Evolutionary conservation across 257 asterid genomes (phyloP).

Genomic region (Echites panduratus): DNA sequence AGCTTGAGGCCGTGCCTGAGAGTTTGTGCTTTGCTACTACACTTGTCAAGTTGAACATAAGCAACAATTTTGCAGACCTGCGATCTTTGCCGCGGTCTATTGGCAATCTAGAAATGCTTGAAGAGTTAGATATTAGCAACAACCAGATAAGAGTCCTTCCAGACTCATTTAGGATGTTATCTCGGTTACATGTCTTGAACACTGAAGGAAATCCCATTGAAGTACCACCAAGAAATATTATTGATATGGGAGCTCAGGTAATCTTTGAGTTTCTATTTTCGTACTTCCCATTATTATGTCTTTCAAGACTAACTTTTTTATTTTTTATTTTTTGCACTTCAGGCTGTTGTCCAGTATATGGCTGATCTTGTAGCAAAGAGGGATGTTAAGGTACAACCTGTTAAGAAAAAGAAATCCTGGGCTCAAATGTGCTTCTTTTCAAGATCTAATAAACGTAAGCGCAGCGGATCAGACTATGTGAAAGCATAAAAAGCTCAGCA

Average conservation of each 20-base stretch:
- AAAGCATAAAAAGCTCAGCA: slow-evolving; percentile 18
- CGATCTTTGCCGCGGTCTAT: slow-evolving; percentile 70
- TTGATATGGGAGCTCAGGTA: slow-evolving; percentile 74
- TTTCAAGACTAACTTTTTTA: slow-evolving; percentile 6
- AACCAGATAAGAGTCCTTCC: slow-evolving; percentile 77
- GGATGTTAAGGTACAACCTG: slow-evolving; percentile 50
- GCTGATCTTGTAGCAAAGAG: slow-evolving; percentile 62
- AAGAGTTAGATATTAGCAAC: slow-evolving; percentile 80
- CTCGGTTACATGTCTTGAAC: slow-evolving; percentile 45
- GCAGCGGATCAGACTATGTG: slow-evolving; percentile 42
- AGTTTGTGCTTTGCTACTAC: slow-evolving; percentile 86
- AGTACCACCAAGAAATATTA: slow-evolving; percentile 52
- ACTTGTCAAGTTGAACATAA: slow-evolving; percentile 70
- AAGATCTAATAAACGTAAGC: slow-evolving; percentile 78
- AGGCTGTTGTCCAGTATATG: slow-evolving; percentile 82
- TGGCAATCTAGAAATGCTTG: slow-evolving; percentile 80
- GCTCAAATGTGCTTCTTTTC: slow-evolving; percentile 62
- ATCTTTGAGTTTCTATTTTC: not conserved
- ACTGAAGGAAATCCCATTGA: slow-evolving; percentile 79
- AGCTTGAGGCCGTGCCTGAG: slow-evolving; percentile 78
- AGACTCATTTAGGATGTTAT: slow-evolving; percentile 74
- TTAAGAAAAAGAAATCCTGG: slow-evolving; percentile 80
- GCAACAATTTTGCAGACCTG: slow-evolving; percentile 84
- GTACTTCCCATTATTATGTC: slow-evolving; percentile 3
- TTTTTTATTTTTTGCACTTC: not conserved